phyloP scores from a whole-genome alignment of 2,329 filamentous ascomycete genomes.

The Aspergillus viridinutans region DNA sequence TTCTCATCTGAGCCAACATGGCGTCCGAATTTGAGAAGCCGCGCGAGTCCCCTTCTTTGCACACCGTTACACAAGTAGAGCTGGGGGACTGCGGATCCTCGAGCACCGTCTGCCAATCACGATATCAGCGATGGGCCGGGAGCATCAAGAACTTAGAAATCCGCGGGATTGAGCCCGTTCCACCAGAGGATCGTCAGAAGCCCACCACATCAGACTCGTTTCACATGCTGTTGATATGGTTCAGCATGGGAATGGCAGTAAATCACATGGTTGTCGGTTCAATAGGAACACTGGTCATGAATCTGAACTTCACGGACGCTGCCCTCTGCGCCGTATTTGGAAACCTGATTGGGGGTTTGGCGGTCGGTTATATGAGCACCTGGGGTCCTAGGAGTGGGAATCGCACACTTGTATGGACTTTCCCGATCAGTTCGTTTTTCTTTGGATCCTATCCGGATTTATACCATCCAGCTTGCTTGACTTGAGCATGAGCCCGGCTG shows the following conservation, averaged over 20 bases:
- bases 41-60: conserved; percentile 19
- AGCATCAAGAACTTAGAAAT: conserved; percentile 23
- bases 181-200: conserved; percentile 24
- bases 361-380: conserved; percentile 39
- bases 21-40: conserved; percentile 24
- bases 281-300: conserved; percentile 38
- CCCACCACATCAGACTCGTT: conserved; percentile 22
- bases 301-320: conserved; percentile 39
- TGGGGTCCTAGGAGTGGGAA: conserved; percentile 41
- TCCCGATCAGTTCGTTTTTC: background rate
- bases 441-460: background rate
- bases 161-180: conserved; percentile 25
- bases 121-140: conserved; percentile 21
- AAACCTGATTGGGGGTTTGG: conserved; percentile 29
- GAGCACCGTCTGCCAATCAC: conserved; percentile 6
- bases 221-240: conserved; percentile 36
- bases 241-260: conserved; percentile 37
- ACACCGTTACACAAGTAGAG: conserved; percentile 20
- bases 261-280: conserved; percentile 42
- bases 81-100: conserved; percentile 13
- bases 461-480: background rate
- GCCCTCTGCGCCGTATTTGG: conserved; percentile 38
- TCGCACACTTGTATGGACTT: conserved; percentile 36
- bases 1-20: conserved; percentile 8
- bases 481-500: background rate